Conservation (phyloP, 1,284 basidiomycete species). For the Cystobasidium sp. region DNA sequence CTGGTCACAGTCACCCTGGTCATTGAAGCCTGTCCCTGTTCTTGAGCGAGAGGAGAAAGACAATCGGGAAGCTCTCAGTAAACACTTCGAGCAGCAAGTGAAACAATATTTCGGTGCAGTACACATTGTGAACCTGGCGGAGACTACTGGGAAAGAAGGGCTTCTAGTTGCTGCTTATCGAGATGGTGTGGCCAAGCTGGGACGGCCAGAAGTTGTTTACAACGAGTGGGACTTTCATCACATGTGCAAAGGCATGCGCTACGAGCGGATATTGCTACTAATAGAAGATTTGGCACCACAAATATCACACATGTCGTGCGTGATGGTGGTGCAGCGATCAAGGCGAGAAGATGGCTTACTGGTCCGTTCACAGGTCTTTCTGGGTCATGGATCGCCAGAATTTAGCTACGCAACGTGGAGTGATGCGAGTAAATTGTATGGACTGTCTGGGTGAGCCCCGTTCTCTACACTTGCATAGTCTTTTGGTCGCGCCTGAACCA, state of each 20-base stretch:
- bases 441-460: slow-evolving; percentile 66
- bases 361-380: slow-evolving; percentile 66
- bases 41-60: slow-evolving; percentile 77
- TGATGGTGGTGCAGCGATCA: slow-evolving; percentile 61
- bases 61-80: slow-evolving; percentile 69
- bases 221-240: slow-evolving; percentile 81
- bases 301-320: slow-evolving; percentile 67
- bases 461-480: slow-evolving; percentile 11
- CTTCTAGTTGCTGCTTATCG: slow-evolving; percentile 77
- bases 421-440: slow-evolving; percentile 82
- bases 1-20: slow-evolving; percentile 57
- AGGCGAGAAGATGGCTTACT: slow-evolving; percentile 5
- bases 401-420: slow-evolving; percentile 79
- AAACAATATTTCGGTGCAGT: slow-evolving; percentile 72
- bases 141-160: slow-evolving; percentile 85
- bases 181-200: slow-evolving; percentile 68
- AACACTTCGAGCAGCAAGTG: slow-evolving; percentile 74
- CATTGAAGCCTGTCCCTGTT: slow-evolving; percentile 83
- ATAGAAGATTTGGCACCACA: slow-evolving; percentile 70
- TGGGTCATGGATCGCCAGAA: slow-evolving; percentile 77
- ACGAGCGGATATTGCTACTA: slow-evolving; percentile 83
- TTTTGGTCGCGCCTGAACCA: not conserved
- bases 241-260: slow-evolving; percentile 90
- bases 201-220: slow-evolving; percentile 57
- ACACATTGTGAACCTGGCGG: slow-evolving; percentile 86